Evolutionary conservation across 192 early-diverging fungal genomes (phyloP), one percentile per base, ranked within the genome.

Genomic region (Thoreauomyces humboldtii): DNA sequence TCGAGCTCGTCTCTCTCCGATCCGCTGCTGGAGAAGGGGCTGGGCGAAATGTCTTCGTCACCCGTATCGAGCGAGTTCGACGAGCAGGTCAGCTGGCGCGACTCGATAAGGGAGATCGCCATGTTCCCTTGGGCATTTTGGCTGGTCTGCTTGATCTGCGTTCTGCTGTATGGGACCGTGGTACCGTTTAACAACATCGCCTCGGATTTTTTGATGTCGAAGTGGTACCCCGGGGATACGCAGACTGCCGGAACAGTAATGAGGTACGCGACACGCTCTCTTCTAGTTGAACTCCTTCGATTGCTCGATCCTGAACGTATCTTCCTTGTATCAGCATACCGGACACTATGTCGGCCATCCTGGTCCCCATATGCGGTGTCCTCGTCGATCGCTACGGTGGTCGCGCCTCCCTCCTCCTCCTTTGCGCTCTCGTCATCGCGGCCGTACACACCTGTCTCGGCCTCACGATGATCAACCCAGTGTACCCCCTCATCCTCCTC

Each of bases 301-400:
- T n/a, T n/a, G n/a, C n/a, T n/a, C n/a, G n/a, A n/a, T 64, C 1
- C 1, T 12, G 9, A 27, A 41, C 17, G 9, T 12, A 41, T 41
- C 17, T 17, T 41, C 38, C 9, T 31, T 45, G 12, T 36, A 47
- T 11, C 50, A 83, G 81, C 37, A 77, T 84, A 46, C 87, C 87
- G 24, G 87, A 88, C 64, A 69, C 84, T 4, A 65, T 86, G 12
- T 87, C 85, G 0, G 78, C 81, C 4, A 22, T 88, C 27, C 74
- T 88, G 0, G 82, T 86, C 0, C 82, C 85, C 2, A 67, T 78
- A 4, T 79, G 75, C 53, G 87, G 87, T 22, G 70, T 71, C 34
- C 69, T 86, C 63, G 77, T 83, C 44, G 83, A 86, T 62, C 76
- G 73, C 21, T 78, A 78, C 47, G 84, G 84, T 17, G 65, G 70